Conservation (phyloP, 805 yeast species). For the Vanderwaltozyma polyspora region DNA sequence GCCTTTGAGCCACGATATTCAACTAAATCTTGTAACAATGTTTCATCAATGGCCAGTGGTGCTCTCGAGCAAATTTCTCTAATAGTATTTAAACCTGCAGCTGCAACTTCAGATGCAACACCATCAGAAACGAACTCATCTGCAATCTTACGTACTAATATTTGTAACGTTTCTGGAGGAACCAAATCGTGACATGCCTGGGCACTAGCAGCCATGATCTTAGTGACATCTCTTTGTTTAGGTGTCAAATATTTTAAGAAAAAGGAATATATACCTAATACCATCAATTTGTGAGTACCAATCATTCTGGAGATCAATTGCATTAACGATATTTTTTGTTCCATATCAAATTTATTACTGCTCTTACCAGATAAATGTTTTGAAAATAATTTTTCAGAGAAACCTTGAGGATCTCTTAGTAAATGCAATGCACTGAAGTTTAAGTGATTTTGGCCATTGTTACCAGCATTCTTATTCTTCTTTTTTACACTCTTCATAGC, state of each 20-base stretch:
- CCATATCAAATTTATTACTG: slow-evolving; percentile 62
- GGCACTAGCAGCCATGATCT: slow-evolving; percentile 92
- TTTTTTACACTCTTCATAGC: slow-evolving; percentile 64
- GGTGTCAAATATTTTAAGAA: slow-evolving; percentile 87
- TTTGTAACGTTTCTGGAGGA: slow-evolving; percentile 83
- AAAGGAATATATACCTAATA: slow-evolving; percentile 80
- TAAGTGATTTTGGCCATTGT: slow-evolving; percentile 46
- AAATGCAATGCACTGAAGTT: slow-evolving; percentile 93
- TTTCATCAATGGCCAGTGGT: slow-evolving; percentile 84
- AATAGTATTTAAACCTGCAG: slow-evolving; percentile 94
- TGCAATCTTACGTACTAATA: slow-evolving; percentile 82
- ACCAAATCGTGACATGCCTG: slow-evolving; percentile 95
- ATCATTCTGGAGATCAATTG: slow-evolving; percentile 78
- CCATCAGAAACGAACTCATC: slow-evolving; percentile 98
- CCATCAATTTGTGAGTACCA: slow-evolving; percentile 89
- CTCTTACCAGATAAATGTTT: slow-evolving; percentile 62
- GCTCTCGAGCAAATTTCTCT: slow-evolving; percentile 89
- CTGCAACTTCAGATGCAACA: slow-evolving; percentile 94
- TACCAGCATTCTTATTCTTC: slow-evolving; percentile 45
- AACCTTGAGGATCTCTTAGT: slow-evolving; percentile 93
- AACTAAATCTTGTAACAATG: slow-evolving; percentile 76
- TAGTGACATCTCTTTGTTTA: slow-evolving; percentile 88
- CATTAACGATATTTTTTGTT: slow-evolving; percentile 81
- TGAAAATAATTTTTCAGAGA: slow-evolving; percentile 75
- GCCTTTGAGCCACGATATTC: slow-evolving; percentile 90